These are phyloP conservation scores for Raffaelea deltoideospora DNA, from an alignment of 2,329 filamentous ascomycete species.

Conservation along the genomic window DNA sequence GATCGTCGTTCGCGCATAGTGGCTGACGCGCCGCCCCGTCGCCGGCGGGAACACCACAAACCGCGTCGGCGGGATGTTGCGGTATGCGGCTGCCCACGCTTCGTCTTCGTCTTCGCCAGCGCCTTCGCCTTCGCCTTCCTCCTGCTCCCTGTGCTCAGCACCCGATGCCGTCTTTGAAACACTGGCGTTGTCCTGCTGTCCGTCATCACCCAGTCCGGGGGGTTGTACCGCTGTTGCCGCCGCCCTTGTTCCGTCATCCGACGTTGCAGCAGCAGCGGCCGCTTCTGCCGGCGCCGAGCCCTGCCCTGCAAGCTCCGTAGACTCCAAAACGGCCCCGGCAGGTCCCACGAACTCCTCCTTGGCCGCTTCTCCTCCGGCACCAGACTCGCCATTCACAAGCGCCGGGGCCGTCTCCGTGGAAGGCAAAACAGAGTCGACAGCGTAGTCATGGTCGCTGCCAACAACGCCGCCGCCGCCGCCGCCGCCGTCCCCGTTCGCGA, in stretches of 20 bases:
- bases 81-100: slow-evolving; percentile 33
- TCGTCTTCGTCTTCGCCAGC: slow-evolving; percentile 12
- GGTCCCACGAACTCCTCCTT: neutral
- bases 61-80: slow-evolving; percentile 49
- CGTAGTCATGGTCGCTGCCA: too few relatives aligned
- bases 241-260: too few relatives aligned
- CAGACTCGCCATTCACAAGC: neutral
- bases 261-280: neutral
- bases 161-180: neutral
- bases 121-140: neutral
- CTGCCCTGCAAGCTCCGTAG: slow-evolving; percentile 7
- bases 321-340: slow-evolving; percentile 10
- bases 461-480: too few relatives aligned
- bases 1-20: slow-evolving; percentile 27
- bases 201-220: too few relatives aligned
- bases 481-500: neutral
- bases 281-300: neutral
- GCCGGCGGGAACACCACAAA: slow-evolving; percentile 68
- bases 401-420: neutral
- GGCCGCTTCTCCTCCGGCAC: neutral
- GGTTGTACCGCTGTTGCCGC: too few relatives aligned
- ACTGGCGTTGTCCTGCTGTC: too few relatives aligned
- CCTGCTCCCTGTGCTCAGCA: neutral
- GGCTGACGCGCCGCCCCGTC: slow-evolving; percentile 30
- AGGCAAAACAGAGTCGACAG: too few relatives aligned